Percentiles rank a stretch among this genome's conserved stretches.
Evolutionary conservation across 2,329 filamentous ascomycete species (phyloP).

Genomic region (Colletotrichum tanaceti): DNA sequence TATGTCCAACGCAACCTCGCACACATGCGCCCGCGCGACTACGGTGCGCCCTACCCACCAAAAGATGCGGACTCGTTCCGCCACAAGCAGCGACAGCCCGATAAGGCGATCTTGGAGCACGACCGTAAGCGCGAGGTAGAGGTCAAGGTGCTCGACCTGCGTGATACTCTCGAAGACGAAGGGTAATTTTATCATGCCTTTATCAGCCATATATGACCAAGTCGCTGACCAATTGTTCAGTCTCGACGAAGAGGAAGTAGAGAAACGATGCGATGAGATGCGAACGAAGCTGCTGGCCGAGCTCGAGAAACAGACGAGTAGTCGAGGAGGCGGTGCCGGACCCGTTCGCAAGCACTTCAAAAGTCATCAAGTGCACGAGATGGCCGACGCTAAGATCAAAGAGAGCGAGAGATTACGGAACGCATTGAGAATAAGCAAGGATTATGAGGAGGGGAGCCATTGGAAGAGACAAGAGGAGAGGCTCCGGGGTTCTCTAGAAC

Average conservation of each 20-base stretch:
- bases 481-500: constrained; percentile 57
- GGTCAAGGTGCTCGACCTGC: constrained; percentile 90
- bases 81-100: constrained; percentile 84
- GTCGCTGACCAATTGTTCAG: constrained; percentile 53
- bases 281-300: constrained; percentile 56
- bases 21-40: constrained; percentile 85
- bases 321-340: constrained; percentile 45
- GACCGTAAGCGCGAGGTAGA: constrained; percentile 92
- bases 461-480: constrained; percentile 87
- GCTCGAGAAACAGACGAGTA: constrained; percentile 52
- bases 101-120: constrained; percentile 93
- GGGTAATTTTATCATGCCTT: constrained; percentile 63
- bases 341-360: constrained; percentile 74
- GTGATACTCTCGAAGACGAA: constrained; percentile 92
- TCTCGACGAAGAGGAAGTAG: constrained; percentile 90
- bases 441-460: constrained; percentile 88
- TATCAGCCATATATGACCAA: neutral
- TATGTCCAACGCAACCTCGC: constrained; percentile 98
- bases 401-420: constrained; percentile 90
- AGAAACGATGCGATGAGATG: constrained; percentile 64
- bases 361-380: constrained; percentile 93
- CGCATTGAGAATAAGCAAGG: constrained; percentile 86
- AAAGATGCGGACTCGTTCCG: constrained; percentile 75
- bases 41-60: constrained; percentile 78
- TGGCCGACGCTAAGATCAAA: constrained; percentile 94